Evolutionary conservation across 306 rosid species (phyloP).

Genomic region (Luffa aegyptiaca): DNA sequence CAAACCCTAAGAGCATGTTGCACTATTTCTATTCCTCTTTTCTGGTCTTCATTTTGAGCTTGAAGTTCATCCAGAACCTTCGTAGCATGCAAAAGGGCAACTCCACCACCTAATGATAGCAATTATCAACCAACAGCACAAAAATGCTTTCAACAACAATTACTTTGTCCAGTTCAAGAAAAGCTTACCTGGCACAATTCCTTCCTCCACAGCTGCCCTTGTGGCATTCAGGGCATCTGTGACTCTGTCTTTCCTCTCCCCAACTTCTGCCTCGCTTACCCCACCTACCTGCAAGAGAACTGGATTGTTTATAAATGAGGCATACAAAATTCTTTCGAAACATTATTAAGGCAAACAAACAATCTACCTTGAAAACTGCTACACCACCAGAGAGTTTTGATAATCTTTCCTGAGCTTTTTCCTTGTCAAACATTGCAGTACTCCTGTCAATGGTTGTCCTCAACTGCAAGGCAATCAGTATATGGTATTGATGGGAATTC

Average conservation of each 20-base stretch:
- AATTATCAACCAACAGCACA: constrained; percentile 8
- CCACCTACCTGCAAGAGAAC: constrained; percentile 72
- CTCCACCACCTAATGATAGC: constrained; percentile 76
- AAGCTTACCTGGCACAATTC: constrained; percentile 75
- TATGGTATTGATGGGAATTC: not conserved
- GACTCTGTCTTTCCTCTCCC: constrained; percentile 93
- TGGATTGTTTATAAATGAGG: not conserved
- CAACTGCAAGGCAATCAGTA: constrained; percentile 36
- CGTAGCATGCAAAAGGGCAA: constrained; percentile 78
- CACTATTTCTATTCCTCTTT: constrained; percentile 73
- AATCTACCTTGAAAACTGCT: constrained; percentile 79
- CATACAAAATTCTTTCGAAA: not conserved
- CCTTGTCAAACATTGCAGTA: constrained; percentile 75
- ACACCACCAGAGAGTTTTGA: constrained; percentile 93
- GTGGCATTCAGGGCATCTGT: constrained; percentile 96
- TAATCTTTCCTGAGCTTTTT: constrained; percentile 85
- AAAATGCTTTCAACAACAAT: not conserved
- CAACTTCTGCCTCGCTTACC: constrained; percentile 84
- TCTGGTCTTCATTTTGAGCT: constrained; percentile 67
- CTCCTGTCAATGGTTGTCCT: constrained; percentile 62
- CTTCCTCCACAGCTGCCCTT: constrained; percentile 95
- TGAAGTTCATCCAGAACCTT: constrained; percentile 58
- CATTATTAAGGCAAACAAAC: not conserved
- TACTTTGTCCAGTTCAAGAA: not conserved
- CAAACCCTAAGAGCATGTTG: constrained; percentile 80